Conservation (phyloP, 2,329 filamentous ascomycete species). For the Fusarium bulbicola region DNA sequence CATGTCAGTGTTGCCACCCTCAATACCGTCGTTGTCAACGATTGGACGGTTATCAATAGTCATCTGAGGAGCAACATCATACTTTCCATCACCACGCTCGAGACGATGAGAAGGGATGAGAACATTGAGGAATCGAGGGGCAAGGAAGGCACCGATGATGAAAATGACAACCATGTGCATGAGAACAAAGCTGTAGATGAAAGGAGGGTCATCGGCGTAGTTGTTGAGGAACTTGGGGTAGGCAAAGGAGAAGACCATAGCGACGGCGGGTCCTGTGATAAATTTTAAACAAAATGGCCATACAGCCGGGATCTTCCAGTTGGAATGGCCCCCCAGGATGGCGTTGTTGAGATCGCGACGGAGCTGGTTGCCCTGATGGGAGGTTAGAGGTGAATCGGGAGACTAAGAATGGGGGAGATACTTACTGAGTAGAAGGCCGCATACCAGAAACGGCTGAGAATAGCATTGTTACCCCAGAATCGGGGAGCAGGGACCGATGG, state of each 20-base stretch:
- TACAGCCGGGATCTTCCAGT: conserved; percentile 58
- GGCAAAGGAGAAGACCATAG: conserved; percentile 57
- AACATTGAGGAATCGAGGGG: conserved; percentile 24
- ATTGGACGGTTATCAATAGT: conserved; percentile 18
- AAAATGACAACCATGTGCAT: conserved; percentile 33
- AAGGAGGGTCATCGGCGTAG: conserved; percentile 22
- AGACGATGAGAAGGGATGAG: conserved; percentile 23
- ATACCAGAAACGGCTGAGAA: conserved; percentile 58
- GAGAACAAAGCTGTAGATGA: conserved; percentile 32
- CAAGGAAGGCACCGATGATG: conserved; percentile 27
- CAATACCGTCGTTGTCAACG: conserved; percentile 13
- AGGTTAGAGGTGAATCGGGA: neutral
- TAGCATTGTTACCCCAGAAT: conserved; percentile 53
- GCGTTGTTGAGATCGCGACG: conserved; percentile 60
- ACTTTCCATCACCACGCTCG: conserved; percentile 27
- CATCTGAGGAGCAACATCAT: conserved; percentile 30
- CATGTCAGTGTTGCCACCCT: conserved; percentile 10
- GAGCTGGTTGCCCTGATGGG: conserved; percentile 60
- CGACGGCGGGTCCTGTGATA: conserved; percentile 54
- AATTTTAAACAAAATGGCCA: conserved; percentile 57
- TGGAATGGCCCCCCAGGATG: conserved; percentile 54
- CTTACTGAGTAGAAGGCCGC: conserved; percentile 62
- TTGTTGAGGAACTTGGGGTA: conserved; percentile 47
- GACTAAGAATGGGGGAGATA: neutral
- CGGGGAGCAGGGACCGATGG: conserved; percentile 51